phyloP scores from a whole-genome alignment of 306 rosid species.

The Myrica gale region DNA sequence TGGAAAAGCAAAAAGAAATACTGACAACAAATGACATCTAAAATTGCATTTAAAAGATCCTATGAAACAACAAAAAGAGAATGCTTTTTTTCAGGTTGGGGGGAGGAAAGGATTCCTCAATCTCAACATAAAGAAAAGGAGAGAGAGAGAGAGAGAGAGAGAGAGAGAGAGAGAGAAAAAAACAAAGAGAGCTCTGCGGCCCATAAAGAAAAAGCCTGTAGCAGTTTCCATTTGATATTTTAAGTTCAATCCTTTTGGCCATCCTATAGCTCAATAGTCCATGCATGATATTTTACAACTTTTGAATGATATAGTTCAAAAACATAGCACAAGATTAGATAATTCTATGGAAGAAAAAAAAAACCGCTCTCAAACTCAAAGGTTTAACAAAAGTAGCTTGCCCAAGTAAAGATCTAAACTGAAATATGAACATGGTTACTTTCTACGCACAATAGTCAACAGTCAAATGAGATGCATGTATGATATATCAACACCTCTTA shows the following conservation, averaged over 20 bases:
- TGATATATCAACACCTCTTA: too few relatives aligned
- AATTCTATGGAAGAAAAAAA: background rate
- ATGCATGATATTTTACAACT: background rate
- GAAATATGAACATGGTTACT: background rate
- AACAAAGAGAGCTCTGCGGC: background rate
- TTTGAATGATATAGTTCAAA: background rate
- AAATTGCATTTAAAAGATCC: background rate
- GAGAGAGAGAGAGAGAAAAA: background rate
- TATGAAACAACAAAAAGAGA: background rate
- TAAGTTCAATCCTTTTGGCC: too few relatives aligned
- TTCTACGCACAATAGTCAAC: background rate
- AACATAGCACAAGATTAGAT: background rate
- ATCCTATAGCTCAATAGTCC: too few relatives aligned
- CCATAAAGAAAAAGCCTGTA: background rate
- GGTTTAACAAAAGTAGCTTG: background rate
- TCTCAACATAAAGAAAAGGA: too few relatives aligned
- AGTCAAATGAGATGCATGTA: background rate
- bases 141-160: background rate
- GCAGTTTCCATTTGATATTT: background rate
- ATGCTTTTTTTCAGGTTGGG: too few relatives aligned
- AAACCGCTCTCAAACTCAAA: background rate
- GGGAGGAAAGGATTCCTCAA: too few relatives aligned
- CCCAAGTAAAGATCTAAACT: background rate
- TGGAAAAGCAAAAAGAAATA: background rate
- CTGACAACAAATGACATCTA: background rate